A percentile compares a stretch with the other conserved stretches of the same genome.
Conservation (phyloP, 768 basidiomycete genomes). For the Lactarius hengduanensis region DNA sequence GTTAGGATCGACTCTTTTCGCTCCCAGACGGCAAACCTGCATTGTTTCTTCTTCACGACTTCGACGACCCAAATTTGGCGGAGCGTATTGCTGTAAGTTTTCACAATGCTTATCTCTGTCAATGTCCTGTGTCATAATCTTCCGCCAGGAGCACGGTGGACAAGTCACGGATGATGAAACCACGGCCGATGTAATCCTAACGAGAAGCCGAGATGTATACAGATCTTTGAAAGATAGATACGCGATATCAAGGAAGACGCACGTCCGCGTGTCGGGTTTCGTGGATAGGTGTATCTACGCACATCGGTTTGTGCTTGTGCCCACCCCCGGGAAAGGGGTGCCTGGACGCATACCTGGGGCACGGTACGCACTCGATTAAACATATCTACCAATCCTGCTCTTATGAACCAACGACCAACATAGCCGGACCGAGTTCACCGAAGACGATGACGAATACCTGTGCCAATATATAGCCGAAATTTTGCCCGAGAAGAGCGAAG, state of each 20-base stretch:
- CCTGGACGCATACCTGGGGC: conserved; percentile 8
- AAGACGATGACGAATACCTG: conserved; percentile 19
- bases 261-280: conserved; percentile 27
- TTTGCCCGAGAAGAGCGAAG: conserved; percentile 19
- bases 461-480: conserved; percentile 23
- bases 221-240: conserved; percentile 21
- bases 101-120: background rate
- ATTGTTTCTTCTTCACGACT: conserved; percentile 12
- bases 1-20: conserved; percentile 10
- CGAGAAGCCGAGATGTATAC: conserved; percentile 9
- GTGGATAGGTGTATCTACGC: conserved; percentile 22
- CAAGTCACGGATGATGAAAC: conserved; percentile 9
- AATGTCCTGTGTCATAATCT: background rate
- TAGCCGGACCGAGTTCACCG: conserved; percentile 22
- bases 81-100: conserved; percentile 27
- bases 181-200: conserved; percentile 23
- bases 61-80: conserved; percentile 7
- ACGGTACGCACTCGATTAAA: conserved; percentile 12
- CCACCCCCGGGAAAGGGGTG: background rate
- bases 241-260: conserved; percentile 19
- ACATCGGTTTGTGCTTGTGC: conserved; percentile 14
- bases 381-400: background rate
- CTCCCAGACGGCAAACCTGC: conserved; percentile 11
- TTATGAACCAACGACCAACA: background rate
- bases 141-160: conserved; percentile 22